A percentile compares a stretch with the other conserved stretches of the same genome.
These are phyloP conservation scores for Dactylonectria macrodidyma DNA, from an alignment of 2,329 filamentous ascomycete species.

Conservation along the genomic window DNA sequence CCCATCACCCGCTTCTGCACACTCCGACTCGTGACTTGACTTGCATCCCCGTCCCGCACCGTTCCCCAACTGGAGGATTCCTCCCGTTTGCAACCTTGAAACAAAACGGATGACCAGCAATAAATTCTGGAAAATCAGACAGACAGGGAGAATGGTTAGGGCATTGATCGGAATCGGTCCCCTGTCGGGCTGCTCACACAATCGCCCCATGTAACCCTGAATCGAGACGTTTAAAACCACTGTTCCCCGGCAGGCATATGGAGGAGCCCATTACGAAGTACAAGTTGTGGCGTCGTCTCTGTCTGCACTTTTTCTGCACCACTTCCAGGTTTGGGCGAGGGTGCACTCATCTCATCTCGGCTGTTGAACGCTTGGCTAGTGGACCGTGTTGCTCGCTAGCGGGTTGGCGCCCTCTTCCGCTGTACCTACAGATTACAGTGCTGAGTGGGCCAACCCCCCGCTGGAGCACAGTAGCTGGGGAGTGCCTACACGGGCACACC, in stretches of 20 bases:
- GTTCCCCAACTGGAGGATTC: background rate
- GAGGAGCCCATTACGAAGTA: background rate
- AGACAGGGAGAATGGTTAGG: constrained; percentile 2
- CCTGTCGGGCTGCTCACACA: constrained; percentile 3
- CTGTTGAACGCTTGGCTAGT: constrained; percentile 41
- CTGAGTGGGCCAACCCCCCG: background rate
- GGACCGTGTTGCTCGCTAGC: constrained; percentile 21
- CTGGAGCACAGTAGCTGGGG: background rate
- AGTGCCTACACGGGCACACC: background rate
- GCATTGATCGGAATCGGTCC: constrained; percentile 18
- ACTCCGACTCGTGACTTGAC: constrained; percentile 4
- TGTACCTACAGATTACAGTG: background rate
- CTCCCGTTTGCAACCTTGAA: constrained; percentile 11
- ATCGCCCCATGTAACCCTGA: constrained; percentile 31
- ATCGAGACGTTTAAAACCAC: constrained; percentile 20
- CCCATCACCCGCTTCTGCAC: constrained; percentile 3
- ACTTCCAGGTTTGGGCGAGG: background rate
- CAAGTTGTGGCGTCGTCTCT: background rate
- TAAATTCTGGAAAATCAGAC: background rate
- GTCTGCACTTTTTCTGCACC: no score
- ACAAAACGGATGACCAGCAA: background rate
- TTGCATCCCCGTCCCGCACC: background rate
- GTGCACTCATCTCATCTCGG: constrained; percentile 40
- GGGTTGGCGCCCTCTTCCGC: constrained; percentile 7
- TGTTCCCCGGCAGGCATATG: constrained; percentile 22